These are phyloP conservation scores for Talaromyces rugulosus DNA, from an alignment of 2,329 filamentous ascomycete species.

Conservation along the genomic window DNA sequence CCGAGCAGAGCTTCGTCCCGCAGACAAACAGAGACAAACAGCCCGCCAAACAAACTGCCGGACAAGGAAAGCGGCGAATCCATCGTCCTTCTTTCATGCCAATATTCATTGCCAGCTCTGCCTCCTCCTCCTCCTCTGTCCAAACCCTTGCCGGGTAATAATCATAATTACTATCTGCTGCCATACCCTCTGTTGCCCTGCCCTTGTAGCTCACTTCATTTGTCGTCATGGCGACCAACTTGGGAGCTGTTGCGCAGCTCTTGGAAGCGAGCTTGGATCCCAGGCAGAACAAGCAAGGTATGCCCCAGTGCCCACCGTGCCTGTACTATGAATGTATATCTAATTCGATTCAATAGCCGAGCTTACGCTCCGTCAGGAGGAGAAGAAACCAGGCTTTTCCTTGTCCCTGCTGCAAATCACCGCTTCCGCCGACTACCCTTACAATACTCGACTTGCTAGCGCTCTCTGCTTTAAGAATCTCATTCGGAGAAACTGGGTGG, in stretches of 20 bases:
- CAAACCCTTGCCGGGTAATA: background rate
- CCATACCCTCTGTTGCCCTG: background rate
- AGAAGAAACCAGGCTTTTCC: constrained; percentile 82
- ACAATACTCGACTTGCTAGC: constrained; percentile 78
- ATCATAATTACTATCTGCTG: background rate
- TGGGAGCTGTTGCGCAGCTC: constrained; percentile 69
- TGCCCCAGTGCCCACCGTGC: constrained; percentile 21
- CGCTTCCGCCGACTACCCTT: constrained; percentile 65
- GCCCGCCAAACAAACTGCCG: constrained; percentile 30
- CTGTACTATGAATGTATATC: background rate
- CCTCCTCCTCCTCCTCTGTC: background rate
- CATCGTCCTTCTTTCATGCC: constrained; percentile 6
- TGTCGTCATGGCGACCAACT: constrained; percentile 56
- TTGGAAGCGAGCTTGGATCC: constrained; percentile 89
- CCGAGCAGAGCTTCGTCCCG: constrained; percentile 15
- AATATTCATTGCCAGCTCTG: background rate
- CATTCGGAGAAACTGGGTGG: constrained; percentile 89
- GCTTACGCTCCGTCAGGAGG: constrained; percentile 69
- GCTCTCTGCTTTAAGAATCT: constrained; percentile 99
- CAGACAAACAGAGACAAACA: constrained; percentile 8
- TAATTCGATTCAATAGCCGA: constrained; percentile 59
- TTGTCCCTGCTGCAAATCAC: constrained; percentile 86
- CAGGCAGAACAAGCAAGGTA: constrained; percentile 83
- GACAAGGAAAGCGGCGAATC: constrained; percentile 24
- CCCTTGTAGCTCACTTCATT: background rate